Evolutionary conservation across 208 protist species (phyloP).

Genomic region (Crithidia fasciculata): DNA sequence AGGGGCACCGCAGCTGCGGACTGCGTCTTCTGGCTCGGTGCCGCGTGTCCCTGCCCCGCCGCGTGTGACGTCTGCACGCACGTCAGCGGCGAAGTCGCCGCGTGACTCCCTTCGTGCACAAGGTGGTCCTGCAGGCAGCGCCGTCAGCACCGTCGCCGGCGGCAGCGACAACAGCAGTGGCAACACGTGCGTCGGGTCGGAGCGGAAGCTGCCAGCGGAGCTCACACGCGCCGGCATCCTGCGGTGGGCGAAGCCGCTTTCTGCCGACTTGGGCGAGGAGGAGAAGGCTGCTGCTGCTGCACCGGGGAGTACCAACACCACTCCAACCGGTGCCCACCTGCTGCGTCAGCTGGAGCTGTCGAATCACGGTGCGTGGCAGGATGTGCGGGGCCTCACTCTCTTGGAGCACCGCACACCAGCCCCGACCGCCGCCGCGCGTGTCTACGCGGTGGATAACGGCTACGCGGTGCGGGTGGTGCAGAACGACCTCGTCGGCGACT

Average conservation of each 20-base stretch:
- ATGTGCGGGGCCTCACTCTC: constrained; percentile 7
- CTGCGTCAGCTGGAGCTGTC: constrained; percentile 9
- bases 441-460: constrained; percentile 28
- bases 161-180: not conserved
- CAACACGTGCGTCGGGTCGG: not conserved
- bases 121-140: too few species aligned
- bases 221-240: not conserved
- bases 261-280: not conserved
- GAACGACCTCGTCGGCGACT: constrained; percentile 34
- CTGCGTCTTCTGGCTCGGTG: not conserved
- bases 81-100: not conserved
- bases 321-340: not conserved
- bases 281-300: too few species aligned
- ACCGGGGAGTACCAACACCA: too few species aligned
- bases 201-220: not conserved
- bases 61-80: not conserved
- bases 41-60: constrained; percentile 11
- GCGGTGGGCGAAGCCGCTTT: constrained; percentile 22
- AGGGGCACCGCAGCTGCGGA: not conserved
- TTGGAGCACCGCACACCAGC: constrained; percentile 14
- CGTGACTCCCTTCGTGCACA: not conserved
- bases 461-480: constrained; percentile 34
- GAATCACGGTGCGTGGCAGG: constrained; percentile 23
- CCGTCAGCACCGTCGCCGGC: not conserved
- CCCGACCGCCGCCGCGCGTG: constrained; percentile 17